Percentiles rank a stretch among this genome's conserved stretches.
phyloP scores from a whole-genome alignment of 108 stramenopile genomes.

The Epipyxis sp. region DNA sequence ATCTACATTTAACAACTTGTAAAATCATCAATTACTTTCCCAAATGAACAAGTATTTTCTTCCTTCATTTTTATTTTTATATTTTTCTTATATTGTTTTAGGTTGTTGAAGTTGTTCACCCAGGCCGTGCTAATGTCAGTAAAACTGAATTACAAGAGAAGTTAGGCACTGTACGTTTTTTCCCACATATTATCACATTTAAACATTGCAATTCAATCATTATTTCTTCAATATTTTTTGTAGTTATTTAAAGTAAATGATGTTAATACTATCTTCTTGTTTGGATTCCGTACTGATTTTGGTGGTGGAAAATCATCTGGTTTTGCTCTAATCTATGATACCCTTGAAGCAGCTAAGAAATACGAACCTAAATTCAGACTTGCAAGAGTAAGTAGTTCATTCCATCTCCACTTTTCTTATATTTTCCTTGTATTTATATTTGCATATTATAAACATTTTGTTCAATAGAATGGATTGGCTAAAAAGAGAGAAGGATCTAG shows the following conservation, averaged over 20 bases:
- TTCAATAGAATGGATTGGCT: slow-evolving; percentile 3
- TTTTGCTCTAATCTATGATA: slow-evolving; percentile 96
- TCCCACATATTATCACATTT: background rate
- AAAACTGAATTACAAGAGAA: slow-evolving; percentile 85
- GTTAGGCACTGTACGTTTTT: slow-evolving; percentile 60
- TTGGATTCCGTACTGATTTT: slow-evolving; percentile 93
- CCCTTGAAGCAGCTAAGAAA: slow-evolving; percentile 83
- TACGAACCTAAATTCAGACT: slow-evolving; percentile 94
- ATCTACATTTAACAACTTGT: slow-evolving; percentile 14
- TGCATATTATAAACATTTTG: background rate
- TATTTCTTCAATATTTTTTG: background rate
- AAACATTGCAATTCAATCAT: background rate
- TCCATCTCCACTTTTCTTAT: background rate
- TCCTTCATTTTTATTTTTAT: background rate
- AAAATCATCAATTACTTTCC: slow-evolving; percentile 9
- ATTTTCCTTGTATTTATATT: background rate
- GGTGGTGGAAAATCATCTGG: slow-evolving; percentile 96
- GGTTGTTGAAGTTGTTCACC: slow-evolving; percentile 96
- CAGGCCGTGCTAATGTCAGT: slow-evolving; percentile 87
- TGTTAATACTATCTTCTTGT: slow-evolving; percentile 72
- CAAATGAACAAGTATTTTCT: background rate
- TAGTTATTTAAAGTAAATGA: slow-evolving; percentile 88
- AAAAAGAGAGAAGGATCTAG: slow-evolving; percentile 83
- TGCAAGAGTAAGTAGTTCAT: slow-evolving; percentile 59
- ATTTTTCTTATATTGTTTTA: slow-evolving; percentile 52